phyloP scores from a whole-genome alignment of 495 filamentous ascomycete genomes.

The Hypoxylon intermedium region DNA sequence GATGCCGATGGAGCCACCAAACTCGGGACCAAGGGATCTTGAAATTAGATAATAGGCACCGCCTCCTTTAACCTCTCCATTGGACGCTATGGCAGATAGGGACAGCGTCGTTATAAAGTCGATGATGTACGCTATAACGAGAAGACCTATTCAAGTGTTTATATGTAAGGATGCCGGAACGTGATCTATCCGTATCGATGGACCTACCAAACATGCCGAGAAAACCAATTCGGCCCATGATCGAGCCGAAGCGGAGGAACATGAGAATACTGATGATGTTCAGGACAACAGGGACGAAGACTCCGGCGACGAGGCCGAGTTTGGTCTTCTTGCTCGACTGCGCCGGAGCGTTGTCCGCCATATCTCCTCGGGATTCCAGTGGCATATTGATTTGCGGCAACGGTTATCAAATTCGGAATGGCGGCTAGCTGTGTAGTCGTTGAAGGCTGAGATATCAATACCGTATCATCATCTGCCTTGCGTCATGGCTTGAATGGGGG shows the following conservation, averaged over 20 bases:
- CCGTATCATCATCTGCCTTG: background rate
- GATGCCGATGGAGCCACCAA: constrained; percentile 89
- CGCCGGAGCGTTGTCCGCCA: constrained; percentile 5
- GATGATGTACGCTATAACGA: constrained; percentile 74
- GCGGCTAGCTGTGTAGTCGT: background rate
- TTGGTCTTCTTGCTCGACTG: constrained; percentile 56
- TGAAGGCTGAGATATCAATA: no score
- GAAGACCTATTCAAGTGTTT: constrained; percentile 62
- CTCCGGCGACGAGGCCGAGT: constrained; percentile 76
- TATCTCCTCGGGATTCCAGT: constrained; percentile 34
- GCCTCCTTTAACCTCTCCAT: constrained; percentile 86
- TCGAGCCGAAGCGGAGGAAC: constrained; percentile 85
- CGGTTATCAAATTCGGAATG: background rate
- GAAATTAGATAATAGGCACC: constrained; percentile 92
- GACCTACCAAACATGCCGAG: constrained; percentile 77
- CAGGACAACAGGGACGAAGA: constrained; percentile 84
- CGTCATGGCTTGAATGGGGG: background rate
- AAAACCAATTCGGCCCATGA: constrained; percentile 79
- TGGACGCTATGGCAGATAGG: constrained; percentile 86
- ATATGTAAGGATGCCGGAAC: constrained; percentile 17
- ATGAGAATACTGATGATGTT: constrained; percentile 94
- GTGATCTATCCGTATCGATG: constrained; percentile 1
- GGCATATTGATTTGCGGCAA: constrained; percentile 26
- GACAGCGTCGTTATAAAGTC: constrained; percentile 86
- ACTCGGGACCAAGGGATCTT: constrained; percentile 83